phyloP scores from a whole-genome alignment of 129 eudicot genomes.

The Smallanthus sonchifolius region DNA sequence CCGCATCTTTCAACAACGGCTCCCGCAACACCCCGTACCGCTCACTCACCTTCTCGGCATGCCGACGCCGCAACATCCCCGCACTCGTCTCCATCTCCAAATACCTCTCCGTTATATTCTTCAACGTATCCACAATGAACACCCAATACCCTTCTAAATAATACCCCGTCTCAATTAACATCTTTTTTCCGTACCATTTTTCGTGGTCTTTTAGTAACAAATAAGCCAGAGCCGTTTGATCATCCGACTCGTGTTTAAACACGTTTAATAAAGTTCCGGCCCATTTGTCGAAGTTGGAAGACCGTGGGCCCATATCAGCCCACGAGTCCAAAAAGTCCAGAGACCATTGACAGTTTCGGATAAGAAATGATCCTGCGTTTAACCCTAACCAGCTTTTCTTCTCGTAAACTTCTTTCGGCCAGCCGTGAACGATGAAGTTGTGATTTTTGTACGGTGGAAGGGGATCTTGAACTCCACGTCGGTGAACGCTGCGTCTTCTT shows the following conservation, averaged over 20 bases:
- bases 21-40: conserved; percentile 36
- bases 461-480: conserved; percentile 53
- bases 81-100: conserved; percentile 29
- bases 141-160: conserved; percentile 80
- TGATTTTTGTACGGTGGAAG: conserved; percentile 28
- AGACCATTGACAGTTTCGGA: conserved; percentile 77
- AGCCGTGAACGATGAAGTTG: conserved; percentile 39
- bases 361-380: conserved; percentile 72
- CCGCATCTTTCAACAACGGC: conserved; percentile 32
- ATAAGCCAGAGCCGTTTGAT: conserved; percentile 61
- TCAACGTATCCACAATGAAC: conserved; percentile 39
- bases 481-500: conserved; percentile 47
- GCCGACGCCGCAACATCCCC: conserved; percentile 36
- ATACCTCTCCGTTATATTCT: conserved; percentile 29
- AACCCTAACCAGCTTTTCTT: conserved; percentile 64
- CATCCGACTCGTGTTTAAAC: conserved; percentile 35
- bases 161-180: conserved; percentile 49
- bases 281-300: conserved; percentile 49
- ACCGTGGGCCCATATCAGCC: conserved; percentile 63
- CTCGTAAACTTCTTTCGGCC: conserved; percentile 41
- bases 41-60: conserved; percentile 46
- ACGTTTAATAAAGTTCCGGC: conserved; percentile 19
- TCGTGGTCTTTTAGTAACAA: conserved; percentile 45
- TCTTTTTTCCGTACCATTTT: conserved; percentile 41
- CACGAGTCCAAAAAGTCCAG: conserved; percentile 59